Evolutionary conservation across 2,329 filamentous ascomycete genomes (phyloP).

Genomic region (Juglanconis oblonga): DNA sequence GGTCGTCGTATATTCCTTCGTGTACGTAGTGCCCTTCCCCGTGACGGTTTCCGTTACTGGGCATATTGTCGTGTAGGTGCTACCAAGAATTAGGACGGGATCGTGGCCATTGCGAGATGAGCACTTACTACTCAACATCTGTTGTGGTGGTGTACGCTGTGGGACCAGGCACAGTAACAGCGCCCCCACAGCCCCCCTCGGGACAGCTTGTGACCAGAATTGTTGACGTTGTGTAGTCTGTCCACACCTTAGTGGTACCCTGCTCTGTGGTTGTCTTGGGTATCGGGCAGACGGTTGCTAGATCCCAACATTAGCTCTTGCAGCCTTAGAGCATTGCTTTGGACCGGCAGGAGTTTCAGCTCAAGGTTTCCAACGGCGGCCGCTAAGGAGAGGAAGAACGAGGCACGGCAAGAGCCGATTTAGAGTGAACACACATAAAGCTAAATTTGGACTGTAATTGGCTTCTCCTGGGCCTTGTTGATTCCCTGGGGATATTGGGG

Average conservation of each 20-base stretch:
- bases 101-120: too few relatives aligned
- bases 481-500: too few relatives aligned
- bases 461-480: too few relatives aligned
- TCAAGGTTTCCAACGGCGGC: too few relatives aligned
- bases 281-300: slow-evolving; percentile 43
- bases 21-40: slow-evolving; percentile 34
- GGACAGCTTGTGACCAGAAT: slow-evolving; percentile 38
- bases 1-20: slow-evolving; percentile 41
- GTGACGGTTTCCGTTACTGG: slow-evolving; percentile 35
- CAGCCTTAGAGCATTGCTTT: not conserved
- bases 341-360: not conserved
- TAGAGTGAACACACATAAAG: too few relatives aligned
- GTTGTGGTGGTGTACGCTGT: slow-evolving; percentile 30
- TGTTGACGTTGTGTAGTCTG: slow-evolving; percentile 41
- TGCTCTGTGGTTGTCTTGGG: slow-evolving; percentile 38
- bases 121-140: slow-evolving; percentile 23
- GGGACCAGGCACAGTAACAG: slow-evolving; percentile 35
- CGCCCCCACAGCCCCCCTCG: slow-evolving; percentile 31
- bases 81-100: not conserved
- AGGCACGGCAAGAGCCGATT: too few relatives aligned
- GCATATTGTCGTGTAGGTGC: slow-evolving; percentile 37
- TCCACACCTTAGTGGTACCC: slow-evolving; percentile 40
- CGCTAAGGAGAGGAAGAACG: not conserved
- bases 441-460: too few relatives aligned
- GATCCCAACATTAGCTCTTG: slow-evolving; percentile 31